Base-by-base conservation (phyloP, 2,329 filamentous ascomycete genomes). In the Coniochaeta sp. region DNA sequence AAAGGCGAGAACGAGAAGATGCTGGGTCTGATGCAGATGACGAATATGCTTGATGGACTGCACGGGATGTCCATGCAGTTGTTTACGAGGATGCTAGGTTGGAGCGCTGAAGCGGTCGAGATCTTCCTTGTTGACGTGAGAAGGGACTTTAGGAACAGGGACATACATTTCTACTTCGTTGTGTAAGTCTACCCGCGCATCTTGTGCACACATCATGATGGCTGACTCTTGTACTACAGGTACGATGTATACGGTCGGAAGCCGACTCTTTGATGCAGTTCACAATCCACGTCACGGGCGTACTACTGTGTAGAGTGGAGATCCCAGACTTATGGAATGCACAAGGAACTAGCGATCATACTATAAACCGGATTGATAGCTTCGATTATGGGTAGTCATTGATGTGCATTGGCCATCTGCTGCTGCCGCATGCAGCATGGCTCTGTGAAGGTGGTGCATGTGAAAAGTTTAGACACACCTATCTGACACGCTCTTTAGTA, bases 51-150 rank as follows among this genome's bases (percentile, higher is more conserved):
- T 55, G 64, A 64, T 16, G 66, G 64, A 17, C 61, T 68, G 34
- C 66, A 67, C 38, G 66, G 61, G 17, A 66, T 68, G 47, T 64
- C 63, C 44, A 63, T 65, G 59, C 60, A 62, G 59, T 56, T 67
- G 71, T 52, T 72, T 19, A 58, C 56, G 16, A 50, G 52, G 50
- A n/a, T 55, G 0, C 26, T 62, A 38, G 62, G 62, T 3, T 59
- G 47, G 60, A 55, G 38, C 22, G 36, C 28, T 12, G 62, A 63
- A 26, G 56, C 56, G 50, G 60, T 63, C 34, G 40, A 58, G 24
- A 17, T 52, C n/a, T 62, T 63, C 19, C 28, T 59, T n/a, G 50
- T 34, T n/a, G 57, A 62, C 11, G 60, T 61, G 44, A 57, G 47
- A 40, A 59, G 17, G 26, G 62, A 63, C 36, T n/a, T 62, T 17